Evolutionary conservation across 1,284 basidiomycete species (phyloP).

Genomic region (Cutaneotrichosporon curvatum): DNA sequence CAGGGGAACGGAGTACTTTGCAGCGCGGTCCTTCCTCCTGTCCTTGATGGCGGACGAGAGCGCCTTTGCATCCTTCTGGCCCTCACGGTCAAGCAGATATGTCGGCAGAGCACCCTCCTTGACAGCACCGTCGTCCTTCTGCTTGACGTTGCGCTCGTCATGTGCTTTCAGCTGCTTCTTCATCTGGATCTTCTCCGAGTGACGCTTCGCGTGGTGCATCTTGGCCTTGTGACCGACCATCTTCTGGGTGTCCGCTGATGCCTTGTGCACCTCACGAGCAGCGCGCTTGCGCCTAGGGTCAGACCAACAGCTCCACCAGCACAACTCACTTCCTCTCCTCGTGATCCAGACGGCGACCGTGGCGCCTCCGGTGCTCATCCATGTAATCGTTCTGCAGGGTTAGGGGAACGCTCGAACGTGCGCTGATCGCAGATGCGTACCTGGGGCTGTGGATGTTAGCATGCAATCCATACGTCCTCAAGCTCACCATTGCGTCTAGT

Average conservation of each 20-base stretch:
- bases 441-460: constrained; percentile 35
- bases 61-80: constrained; percentile 95
- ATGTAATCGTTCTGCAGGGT: constrained; percentile 46
- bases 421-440: constrained; percentile 17
- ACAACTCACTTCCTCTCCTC: constrained; percentile 44
- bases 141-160: constrained; percentile 96
- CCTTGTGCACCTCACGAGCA: constrained; percentile 82
- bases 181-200: constrained; percentile 96
- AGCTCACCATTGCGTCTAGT: constrained; percentile 22
- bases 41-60: constrained; percentile 97
- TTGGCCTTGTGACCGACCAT: constrained; percentile 97
- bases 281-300: constrained; percentile 76
- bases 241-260: constrained; percentile 83
- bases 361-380: constrained; percentile 47
- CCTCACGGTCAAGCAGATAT: constrained; percentile 93
- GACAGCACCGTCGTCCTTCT: constrained; percentile 70
- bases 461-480: not conserved
- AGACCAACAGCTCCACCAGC: no score
- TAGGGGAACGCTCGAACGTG: constrained; percentile 1
- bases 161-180: constrained; percentile 99
- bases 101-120: constrained; percentile 86
- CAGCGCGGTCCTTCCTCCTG: constrained; percentile 97
- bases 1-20: constrained; percentile 95
- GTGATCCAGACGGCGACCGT: constrained; percentile 46
- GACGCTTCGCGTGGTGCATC: constrained; percentile 88